A percentile compares a stretch with the other conserved stretches of the same genome.
These are phyloP conservation scores for Fennellomyces sp. DNA, from an alignment of 371 early-diverging fungal species.

Conservation along the genomic window DNA sequence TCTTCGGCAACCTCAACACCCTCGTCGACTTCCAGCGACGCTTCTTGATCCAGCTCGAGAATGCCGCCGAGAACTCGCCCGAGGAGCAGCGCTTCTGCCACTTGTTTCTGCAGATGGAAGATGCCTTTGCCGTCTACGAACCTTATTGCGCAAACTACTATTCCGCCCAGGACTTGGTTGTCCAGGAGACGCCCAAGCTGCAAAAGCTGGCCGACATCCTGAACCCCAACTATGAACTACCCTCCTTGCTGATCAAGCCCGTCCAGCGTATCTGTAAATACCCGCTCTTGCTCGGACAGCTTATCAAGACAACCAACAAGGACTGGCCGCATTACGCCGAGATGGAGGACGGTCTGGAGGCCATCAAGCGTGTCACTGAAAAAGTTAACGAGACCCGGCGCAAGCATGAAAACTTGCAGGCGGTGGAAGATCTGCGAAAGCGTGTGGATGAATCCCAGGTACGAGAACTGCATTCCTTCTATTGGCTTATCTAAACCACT, in stretches of 20 bases:
- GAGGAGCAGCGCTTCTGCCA: conserved; percentile 91
- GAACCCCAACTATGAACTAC: conserved; percentile 85
- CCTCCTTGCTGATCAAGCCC: conserved; percentile 94
- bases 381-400: conserved; percentile 92
- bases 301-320: conserved; percentile 76
- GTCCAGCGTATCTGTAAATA: conserved; percentile 98
- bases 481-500: neutral
- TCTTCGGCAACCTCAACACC: conserved; percentile 91
- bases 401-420: conserved; percentile 80
- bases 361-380: conserved; percentile 87
- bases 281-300: conserved; percentile 84
- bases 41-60: conserved; percentile 93
- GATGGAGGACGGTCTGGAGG: conserved; percentile 75
- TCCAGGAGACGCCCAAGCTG: conserved; percentile 50
- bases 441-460: conserved; percentile 61
- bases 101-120: conserved; percentile 77
- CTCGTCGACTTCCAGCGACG: conserved; percentile 95
- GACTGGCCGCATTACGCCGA: conserved; percentile 76
- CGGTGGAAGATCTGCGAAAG: conserved; percentile 75
- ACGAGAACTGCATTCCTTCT: conserved; percentile 3
- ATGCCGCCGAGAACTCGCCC: conserved; percentile 68
- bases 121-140: conserved; percentile 89
- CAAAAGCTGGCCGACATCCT: conserved; percentile 67
- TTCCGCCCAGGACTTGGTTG: conserved; percentile 66
- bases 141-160: conserved; percentile 93